Evolutionary conservation across 768 basidiomycete genomes (phyloP), one percentile per base, ranked within the genome.

Genomic region (Porpolomopsis calyptriformis): DNA sequence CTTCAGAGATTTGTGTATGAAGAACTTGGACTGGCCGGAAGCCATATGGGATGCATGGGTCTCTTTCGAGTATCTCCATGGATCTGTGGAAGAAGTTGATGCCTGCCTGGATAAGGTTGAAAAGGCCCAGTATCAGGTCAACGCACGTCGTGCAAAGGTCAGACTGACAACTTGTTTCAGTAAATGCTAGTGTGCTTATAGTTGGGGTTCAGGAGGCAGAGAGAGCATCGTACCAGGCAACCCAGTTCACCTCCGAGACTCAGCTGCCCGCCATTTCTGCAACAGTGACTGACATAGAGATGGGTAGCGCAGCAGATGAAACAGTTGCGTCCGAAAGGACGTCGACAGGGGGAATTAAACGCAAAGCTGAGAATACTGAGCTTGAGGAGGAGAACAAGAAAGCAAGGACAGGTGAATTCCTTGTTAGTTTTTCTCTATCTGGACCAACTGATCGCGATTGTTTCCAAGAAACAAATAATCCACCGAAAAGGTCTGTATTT

Each of bases 11-110:
- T 68, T 85, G 3, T 74, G 79, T 23, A 67, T 70, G 36, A 85
- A 84, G 59, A 77, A 82, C 41, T 55, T 98, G 31, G 94, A 99
- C 62, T 98, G 92, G 84, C 92, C 96, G 0, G 94, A 99, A 61
- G 85, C 82, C 8, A 67, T 98, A 6, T 94, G 88, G 81, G 88
- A 92, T 46, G 82, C 86, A 1, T 94, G 89, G 86, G 57, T 82
- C 14, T 64, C 72, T n/a, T 96, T 97, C 55, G 94, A 97, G 59
- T 77, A 88, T 52, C 64, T 85, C 3, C 72, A 91, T 55, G 94
- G 94, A 0, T 72, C 77, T 19, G 68, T 88, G 11, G 68, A 74
- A 23, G 76, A 80, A 29, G 67, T 88, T 23, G 78, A 87, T 31
- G 64, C 66, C 8, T 76, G 76, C 34, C 58, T 83, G 37, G 75